A percentile compares a stretch with the other conserved stretches of the same genome.
Evolutionary conservation across 2,329 filamentous ascomycete genomes (phyloP).

Genomic region (Dissoconium aciculare): DNA sequence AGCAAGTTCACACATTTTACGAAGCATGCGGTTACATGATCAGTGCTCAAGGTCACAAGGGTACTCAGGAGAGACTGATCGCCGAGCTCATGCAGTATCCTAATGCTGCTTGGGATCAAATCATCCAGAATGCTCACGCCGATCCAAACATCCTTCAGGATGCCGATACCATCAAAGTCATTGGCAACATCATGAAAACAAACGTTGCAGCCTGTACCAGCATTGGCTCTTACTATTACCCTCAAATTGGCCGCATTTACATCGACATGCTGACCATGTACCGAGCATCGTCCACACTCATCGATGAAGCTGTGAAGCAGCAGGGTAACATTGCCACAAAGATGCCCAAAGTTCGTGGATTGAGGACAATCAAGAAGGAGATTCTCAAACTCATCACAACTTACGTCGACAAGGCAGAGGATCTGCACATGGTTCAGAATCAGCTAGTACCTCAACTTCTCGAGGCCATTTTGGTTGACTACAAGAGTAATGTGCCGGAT

Average conservation of each 20-base stretch:
- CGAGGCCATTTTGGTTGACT: constrained; percentile 86
- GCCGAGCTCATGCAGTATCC: constrained; percentile 85
- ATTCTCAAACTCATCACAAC: constrained; percentile 96
- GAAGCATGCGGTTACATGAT: constrained; percentile 99
- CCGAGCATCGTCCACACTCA: constrained; percentile 86
- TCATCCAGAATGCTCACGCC: constrained; percentile 74
- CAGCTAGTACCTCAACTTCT: constrained; percentile 93
- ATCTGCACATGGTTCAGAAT: constrained; percentile 78
- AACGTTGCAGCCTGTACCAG: constrained; percentile 98
- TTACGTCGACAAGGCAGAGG: constrained; percentile 95
- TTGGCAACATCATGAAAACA: constrained; percentile 99
- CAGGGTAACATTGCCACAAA: constrained; percentile 90
- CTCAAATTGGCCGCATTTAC: constrained; percentile 94
- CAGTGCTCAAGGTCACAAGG: constrained; percentile 87
- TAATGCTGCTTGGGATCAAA: constrained; percentile 88
- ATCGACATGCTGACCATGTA: constrained; percentile 99
- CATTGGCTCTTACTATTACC: constrained; percentile 93
- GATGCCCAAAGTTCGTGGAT: constrained; percentile 87
- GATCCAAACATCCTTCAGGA: constrained; percentile 82
- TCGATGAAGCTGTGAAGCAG: constrained; percentile 76
- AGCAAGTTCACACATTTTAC: constrained; percentile 97
- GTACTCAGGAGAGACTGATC: constrained; percentile 81
- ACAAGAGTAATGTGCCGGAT: constrained; percentile 91
- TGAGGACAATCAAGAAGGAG: constrained; percentile 98
- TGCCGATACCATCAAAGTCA: constrained; percentile 89